phyloP scores from a whole-genome alignment of 495 filamentous ascomycete genomes.

The Antarctomyces pellizariae region DNA sequence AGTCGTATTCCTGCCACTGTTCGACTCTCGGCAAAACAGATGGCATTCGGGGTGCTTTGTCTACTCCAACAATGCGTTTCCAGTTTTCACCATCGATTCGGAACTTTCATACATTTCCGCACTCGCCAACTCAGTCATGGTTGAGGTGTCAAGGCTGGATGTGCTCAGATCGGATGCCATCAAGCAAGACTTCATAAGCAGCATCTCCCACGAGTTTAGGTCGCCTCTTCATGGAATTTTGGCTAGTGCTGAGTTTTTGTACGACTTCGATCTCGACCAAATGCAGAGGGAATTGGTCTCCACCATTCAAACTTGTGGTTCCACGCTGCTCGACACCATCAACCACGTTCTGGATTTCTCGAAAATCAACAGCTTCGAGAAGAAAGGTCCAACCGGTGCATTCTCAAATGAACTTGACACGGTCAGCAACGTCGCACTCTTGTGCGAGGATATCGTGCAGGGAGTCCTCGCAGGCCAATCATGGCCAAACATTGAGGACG shows the following conservation, averaged over 20 bases:
- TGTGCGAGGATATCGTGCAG: slow-evolving; percentile 29
- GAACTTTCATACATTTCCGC: slow-evolving; percentile 21
- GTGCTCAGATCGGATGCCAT: slow-evolving; percentile 18
- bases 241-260: slow-evolving; percentile 14
- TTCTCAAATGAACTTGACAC: slow-evolving; percentile 8
- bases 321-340: slow-evolving; percentile 56
- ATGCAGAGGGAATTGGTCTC: slow-evolving; percentile 15
- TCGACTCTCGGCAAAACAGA: slow-evolving; percentile 39
- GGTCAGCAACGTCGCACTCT: slow-evolving; percentile 18
- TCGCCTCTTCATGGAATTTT: slow-evolving; percentile 19
- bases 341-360: slow-evolving; percentile 46
- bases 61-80: slow-evolving; percentile 25
- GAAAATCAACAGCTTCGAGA: slow-evolving; percentile 21
- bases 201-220: slow-evolving; percentile 18
- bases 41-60: slow-evolving; percentile 47
- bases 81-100: slow-evolving; percentile 20
- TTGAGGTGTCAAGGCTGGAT: slow-evolving; percentile 29
- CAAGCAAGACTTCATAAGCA: slow-evolving; percentile 16
- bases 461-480: slow-evolving; percentile 27
- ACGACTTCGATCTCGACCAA: slow-evolving; percentile 7
- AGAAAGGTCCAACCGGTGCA: slow-evolving; percentile 2
- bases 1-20: slow-evolving; percentile 36
- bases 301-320: slow-evolving; percentile 50
- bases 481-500: too few relatives aligned
- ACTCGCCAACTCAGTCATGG: slow-evolving; percentile 35